Evolutionary conservation across 495 filamentous ascomycete species (phyloP).

Genomic region (Hypoxylon rickii): DNA sequence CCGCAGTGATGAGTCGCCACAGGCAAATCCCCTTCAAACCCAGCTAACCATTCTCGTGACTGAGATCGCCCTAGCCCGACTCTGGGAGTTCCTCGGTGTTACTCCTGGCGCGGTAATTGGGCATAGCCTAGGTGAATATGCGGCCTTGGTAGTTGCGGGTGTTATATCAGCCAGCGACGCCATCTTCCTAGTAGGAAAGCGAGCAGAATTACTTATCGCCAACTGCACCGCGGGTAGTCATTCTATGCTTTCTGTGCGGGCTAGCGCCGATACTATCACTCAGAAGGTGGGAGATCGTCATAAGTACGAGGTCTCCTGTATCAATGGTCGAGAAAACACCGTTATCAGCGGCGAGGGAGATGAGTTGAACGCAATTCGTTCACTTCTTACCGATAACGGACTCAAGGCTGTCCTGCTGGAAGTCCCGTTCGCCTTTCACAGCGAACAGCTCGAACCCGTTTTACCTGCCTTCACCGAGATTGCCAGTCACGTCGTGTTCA

Average conservation of each 20-base stretch:
- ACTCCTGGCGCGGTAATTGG: slow-evolving; percentile 69
- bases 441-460: slow-evolving; percentile 67
- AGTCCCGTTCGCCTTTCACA: slow-evolving; percentile 72
- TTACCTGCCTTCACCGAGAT: slow-evolving; percentile 57
- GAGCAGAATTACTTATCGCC: slow-evolving; percentile 61
- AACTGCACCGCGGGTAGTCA: slow-evolving; percentile 65
- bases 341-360: slow-evolving; percentile 52
- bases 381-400: slow-evolving; percentile 53
- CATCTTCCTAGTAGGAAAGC: slow-evolving; percentile 67
- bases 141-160: slow-evolving; percentile 69
- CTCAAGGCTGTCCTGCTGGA: slow-evolving; percentile 60
- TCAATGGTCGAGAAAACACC: slow-evolving; percentile 52
- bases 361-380: slow-evolving; percentile 41
- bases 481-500: slow-evolving; percentile 53
- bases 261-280: neutral
- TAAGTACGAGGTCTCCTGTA: slow-evolving; percentile 47
- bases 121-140: slow-evolving; percentile 76
- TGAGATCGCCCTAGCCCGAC: slow-evolving; percentile 70
- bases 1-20: slow-evolving; percentile 45
- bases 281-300: neutral
- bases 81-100: slow-evolving; percentile 70
- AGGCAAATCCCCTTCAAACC: slow-evolving; percentile 18
- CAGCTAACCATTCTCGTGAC: slow-evolving; percentile 69
- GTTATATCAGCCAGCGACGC: slow-evolving; percentile 67
- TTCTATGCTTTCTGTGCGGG: slow-evolving; percentile 54